Evolutionary conservation across 306 rosid species (phyloP).

Genomic region (Inga oerstediana): DNA sequence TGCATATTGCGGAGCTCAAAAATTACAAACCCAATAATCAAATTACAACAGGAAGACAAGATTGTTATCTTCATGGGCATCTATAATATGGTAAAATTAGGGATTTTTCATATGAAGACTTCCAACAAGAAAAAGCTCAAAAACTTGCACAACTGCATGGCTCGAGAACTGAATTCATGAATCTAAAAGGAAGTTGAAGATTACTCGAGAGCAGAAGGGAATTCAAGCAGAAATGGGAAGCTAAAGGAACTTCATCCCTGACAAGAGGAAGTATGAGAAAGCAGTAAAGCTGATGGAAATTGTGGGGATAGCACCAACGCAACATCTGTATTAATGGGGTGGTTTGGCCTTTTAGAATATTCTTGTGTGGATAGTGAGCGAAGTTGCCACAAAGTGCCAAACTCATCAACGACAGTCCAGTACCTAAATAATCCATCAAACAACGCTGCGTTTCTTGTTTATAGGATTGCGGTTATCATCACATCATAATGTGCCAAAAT

Average conservation of each 20-base stretch:
- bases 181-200: background rate
- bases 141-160: background rate
- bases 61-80: background rate
- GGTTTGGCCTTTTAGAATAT: constrained; percentile 30
- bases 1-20: constrained; percentile 1
- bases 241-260: background rate
- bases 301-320: constrained; percentile 26
- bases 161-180: background rate
- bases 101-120: background rate
- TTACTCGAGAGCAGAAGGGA: background rate
- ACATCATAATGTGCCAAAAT: background rate
- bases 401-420: background rate
- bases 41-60: background rate
- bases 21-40: background rate
- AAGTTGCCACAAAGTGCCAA: constrained; percentile 41
- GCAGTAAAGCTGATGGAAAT: constrained; percentile 20
- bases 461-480: background rate
- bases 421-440: background rate
- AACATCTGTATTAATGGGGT: background rate
- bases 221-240: background rate
- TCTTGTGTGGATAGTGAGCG: constrained; percentile 36
- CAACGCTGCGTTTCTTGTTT: background rate
- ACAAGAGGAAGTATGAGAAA: background rate
- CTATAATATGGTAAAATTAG: background rate
- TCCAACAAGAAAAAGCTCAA: background rate